phyloP scores from a whole-genome alignment of 2,329 filamentous ascomycete genomes.

The Colletotrichum australisinense region DNA sequence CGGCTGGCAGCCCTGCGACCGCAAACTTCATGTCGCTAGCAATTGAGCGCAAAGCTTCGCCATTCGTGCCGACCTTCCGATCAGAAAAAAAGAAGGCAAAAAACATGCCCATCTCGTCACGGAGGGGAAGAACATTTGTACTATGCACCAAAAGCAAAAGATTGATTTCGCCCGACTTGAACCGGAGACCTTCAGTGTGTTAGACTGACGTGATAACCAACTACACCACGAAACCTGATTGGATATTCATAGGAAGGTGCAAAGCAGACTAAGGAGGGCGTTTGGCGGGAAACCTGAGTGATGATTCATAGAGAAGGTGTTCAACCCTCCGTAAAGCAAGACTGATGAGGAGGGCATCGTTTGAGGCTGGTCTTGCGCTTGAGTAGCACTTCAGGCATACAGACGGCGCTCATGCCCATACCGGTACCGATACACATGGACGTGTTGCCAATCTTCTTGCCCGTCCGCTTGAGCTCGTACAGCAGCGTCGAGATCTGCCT shows the following conservation, averaged over 20 bases:
- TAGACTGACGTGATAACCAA: conserved; percentile 64
- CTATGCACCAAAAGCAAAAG: neutral
- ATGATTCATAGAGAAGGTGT: no score
- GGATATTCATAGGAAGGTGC: accelerated
- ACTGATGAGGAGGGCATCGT: no score
- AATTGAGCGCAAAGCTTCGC: no score
- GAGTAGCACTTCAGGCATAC: no score
- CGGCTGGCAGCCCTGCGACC: neutral
- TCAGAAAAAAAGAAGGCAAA: no score
- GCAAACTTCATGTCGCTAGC: no score
- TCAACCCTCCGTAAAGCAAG: no score
- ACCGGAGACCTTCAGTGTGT: conserved; percentile 43
- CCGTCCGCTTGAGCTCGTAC: conserved; percentile 87
- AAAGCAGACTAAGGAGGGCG: accelerated
- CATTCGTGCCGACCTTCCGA: no score
- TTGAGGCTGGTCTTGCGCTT: no score
- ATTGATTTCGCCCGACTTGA: conserved; percentile 30
- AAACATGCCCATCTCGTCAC: no score
- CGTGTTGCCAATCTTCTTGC: conserved; percentile 88
- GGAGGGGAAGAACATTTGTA: neutral
- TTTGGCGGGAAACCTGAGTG: no score
- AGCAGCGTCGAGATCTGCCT: conserved; percentile 93
- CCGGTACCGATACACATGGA: conserved; percentile 98
- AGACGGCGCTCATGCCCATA: conserved; percentile 98
- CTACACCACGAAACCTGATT: conserved; percentile 44